Base-by-base conservation (phyloP, 768 basidiomycete genomes). In the Cyclocybe aegerita region DNA sequence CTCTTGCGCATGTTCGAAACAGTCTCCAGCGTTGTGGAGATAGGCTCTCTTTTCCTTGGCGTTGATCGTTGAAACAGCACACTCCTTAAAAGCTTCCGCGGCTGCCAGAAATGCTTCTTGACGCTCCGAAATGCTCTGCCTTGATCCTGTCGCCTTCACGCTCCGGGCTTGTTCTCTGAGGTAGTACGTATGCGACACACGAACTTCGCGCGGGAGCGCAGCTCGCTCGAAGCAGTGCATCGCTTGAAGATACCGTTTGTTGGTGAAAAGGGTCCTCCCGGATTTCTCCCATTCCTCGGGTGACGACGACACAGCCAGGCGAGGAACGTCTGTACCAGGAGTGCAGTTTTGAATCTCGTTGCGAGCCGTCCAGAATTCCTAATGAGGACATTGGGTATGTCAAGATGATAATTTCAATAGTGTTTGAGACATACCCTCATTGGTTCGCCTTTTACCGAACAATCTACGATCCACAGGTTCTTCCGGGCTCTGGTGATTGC, bases 391-490 rank as follows among this genome's bases (percentile, higher is more conserved):
- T 30, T 30, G 32, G 15, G 23, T 38, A 30, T 17, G 16, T 10
- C 16, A 29, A 14, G 14, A 7, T 23, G 10, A 14, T 40, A 14
- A 12, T 35, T 29, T 16, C 11, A 30, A 35, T 4, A 15, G 15
- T 29, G 10, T 11, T 39, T 23, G 30, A 36, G 36, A 41, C 77
- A 49, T 49, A 85, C 85, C 56, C 73, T 68, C 79, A 87, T 80
- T 3, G 82, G 73, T 32, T 80, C 74, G 12, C 74, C 70, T 52
- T 72, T 78, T 1, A 69, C 65, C 0, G 84, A 85, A 31, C 67
- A 71, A 59, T 88, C 86, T 3, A 79, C 75, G 11, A 88, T 80
- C 86, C 86, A 88, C 6, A 88, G 59, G 41, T 85, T 82, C 48
- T 79, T 82, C 31, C 81, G 72, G 0, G 85, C 85, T 43, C 86